Conservation (phyloP, 306 rosid genomes). For the Vachellia pachyceras region DNA sequence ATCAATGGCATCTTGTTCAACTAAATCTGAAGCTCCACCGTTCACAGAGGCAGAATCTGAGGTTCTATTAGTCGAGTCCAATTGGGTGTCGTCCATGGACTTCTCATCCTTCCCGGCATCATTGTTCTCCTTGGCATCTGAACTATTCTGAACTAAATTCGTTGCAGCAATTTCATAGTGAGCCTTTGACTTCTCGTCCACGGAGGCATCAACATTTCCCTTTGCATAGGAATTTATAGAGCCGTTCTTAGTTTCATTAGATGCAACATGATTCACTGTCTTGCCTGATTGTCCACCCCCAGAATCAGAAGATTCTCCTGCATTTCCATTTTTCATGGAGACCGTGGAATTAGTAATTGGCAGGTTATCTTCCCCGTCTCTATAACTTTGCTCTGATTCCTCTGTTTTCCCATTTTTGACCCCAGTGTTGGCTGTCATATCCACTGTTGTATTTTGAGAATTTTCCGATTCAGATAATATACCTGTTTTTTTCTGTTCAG, state of each 20-base stretch:
- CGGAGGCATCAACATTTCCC: conserved; percentile 47
- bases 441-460: conserved; percentile 36
- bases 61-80: conserved; percentile 39
- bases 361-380: conserved; percentile 42
- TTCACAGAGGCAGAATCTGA: conserved; percentile 47
- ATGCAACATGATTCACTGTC: conserved; percentile 31
- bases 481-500: conserved; percentile 47
- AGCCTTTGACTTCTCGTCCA: conserved; percentile 48
- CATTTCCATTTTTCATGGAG: conserved; percentile 43
- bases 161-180: conserved; percentile 37
- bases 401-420: conserved; percentile 36
- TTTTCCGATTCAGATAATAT: conserved; percentile 33
- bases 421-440: conserved; percentile 40
- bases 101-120: conserved; percentile 43
- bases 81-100: conserved; percentile 43
- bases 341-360: conserved; percentile 36
- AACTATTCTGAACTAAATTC: conserved; percentile 32
- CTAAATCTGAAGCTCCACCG: conserved; percentile 42
- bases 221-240: conserved; percentile 33
- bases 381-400: conserved; percentile 41
- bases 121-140: conserved; percentile 40
- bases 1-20: conserved; percentile 73
- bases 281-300: conserved; percentile 43
- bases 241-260: conserved; percentile 45
- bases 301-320: conserved; percentile 44